These are phyloP conservation scores for Trichoderma guizhouense DNA, from an alignment of 2,329 filamentous ascomycete genomes.

Conservation along the genomic window DNA sequence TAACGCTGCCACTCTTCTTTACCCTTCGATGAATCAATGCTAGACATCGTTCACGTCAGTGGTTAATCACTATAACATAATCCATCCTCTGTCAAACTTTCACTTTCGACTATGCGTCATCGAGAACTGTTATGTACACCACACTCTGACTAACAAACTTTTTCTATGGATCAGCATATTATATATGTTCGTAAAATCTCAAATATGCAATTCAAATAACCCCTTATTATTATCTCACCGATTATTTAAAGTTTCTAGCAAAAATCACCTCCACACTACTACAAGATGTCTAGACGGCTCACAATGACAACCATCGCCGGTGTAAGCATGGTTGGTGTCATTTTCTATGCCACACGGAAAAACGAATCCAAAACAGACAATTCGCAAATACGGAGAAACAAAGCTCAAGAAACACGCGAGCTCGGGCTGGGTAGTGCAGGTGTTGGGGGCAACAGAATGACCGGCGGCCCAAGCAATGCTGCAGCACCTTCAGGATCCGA, in stretches of 20 bases:
- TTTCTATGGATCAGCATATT: background rate
- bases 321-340: background rate
- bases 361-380: background rate
- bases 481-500: conserved; percentile 19
- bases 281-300: conserved; percentile 27
- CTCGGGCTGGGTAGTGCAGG: conserved; percentile 32
- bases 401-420: conserved; percentile 31
- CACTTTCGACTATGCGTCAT: background rate
- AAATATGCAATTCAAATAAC: background rate
- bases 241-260: background rate
- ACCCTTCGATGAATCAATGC: background rate
- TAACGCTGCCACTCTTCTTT: background rate
- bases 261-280: conserved; percentile 28
- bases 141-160: background rate
- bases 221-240: background rate
- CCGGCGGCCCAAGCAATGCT: conserved; percentile 32
- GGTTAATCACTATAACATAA: background rate
- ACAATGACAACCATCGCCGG: background rate
- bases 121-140: background rate
- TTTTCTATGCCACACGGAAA: background rate
- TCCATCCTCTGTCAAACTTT: background rate
- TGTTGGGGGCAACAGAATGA: conserved; percentile 30
- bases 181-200: background rate
- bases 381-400: background rate
- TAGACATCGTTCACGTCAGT: background rate